phyloP scores from a whole-genome alignment of 495 filamentous ascomycete species.

The Penicillium psychrofluorescens region DNA sequence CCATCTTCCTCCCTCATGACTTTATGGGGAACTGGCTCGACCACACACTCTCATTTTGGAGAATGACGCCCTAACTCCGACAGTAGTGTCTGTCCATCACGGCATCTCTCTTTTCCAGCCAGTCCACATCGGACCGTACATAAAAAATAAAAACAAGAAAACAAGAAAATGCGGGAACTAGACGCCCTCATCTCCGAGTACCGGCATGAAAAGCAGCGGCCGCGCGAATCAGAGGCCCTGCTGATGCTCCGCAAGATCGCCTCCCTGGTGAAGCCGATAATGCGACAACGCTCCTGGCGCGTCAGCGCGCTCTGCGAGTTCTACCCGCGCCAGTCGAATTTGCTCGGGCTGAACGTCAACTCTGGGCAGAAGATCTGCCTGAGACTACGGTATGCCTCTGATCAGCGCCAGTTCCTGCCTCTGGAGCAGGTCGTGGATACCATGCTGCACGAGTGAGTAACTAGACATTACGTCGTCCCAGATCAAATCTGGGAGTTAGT shows the following conservation, averaged over 20 bases:
- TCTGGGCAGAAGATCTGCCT: conserved; percentile 72
- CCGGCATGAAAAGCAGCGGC: conserved; percentile 67
- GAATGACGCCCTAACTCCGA: too few species aligned
- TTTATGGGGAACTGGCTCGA: too few species aligned
- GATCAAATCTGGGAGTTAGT: not conserved
- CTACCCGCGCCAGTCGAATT: conserved; percentile 63
- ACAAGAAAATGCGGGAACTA: conserved; percentile 48
- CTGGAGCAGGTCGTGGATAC: conserved; percentile 78
- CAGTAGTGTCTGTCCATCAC: too few species aligned
- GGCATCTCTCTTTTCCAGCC: too few species aligned
- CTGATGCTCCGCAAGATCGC: conserved; percentile 75
- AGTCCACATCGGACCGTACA: too few species aligned
- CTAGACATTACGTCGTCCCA: not conserved
- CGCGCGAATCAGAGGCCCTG: conserved; percentile 72
- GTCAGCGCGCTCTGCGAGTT: conserved; percentile 81
- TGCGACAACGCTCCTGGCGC: conserved; percentile 77
- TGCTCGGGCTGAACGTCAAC: conserved; percentile 79
- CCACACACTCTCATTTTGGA: too few species aligned
- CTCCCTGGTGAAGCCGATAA: conserved; percentile 90
- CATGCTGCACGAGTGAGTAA: conserved; percentile 79
- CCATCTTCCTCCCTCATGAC: too few species aligned
- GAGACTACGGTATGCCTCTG: conserved; percentile 69
- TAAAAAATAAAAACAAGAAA: too few species aligned
- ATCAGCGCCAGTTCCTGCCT: conserved; percentile 72
- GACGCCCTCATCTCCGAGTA: conserved; percentile 70